Evolutionary conservation across 176 grass and related monocot species (phyloP).

Genomic region (Carex littledalei): DNA sequence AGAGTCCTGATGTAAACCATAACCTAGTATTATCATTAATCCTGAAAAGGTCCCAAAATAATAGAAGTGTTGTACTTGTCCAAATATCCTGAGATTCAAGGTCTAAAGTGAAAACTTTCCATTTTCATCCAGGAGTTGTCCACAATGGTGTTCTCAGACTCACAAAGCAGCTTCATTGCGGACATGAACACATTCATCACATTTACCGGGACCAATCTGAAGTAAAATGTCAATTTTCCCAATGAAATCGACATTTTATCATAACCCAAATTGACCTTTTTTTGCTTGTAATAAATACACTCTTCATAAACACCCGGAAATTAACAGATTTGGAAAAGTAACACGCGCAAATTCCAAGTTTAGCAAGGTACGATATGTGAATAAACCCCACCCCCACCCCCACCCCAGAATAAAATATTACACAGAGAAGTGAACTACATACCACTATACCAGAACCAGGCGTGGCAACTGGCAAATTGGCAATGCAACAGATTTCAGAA

Average conservation of each 20-base stretch:
- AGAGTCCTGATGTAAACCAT: neutral
- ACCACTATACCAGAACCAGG: neutral
- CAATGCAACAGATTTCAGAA: slow-evolving; percentile 18
- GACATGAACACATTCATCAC: neutral
- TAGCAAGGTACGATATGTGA: slow-evolving; percentile 13
- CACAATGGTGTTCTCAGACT: neutral
- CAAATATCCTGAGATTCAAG: neutral
- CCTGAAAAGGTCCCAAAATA: neutral
- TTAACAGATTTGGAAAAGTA: slow-evolving; percentile 15
- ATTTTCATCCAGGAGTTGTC: neutral
- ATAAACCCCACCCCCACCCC: neutral
- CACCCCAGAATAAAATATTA: neutral
- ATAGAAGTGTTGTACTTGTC: neutral
- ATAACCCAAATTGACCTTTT: neutral
- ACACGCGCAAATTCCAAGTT: slow-evolving; percentile 14
- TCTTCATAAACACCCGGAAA: slow-evolving; percentile 6
- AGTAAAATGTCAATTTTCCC: slow-evolving; percentile 1
- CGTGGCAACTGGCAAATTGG: neutral
- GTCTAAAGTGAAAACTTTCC: neutral
- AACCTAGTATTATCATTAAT: neutral
- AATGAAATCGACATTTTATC: neutral
- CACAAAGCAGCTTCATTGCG: neutral
- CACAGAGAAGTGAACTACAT: slow-evolving; percentile 1
- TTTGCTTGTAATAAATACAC: neutral
- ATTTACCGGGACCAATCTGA: neutral